Evolutionary conservation across 345 rosid genomes (phyloP), one percentile per base, ranked within the genome.

Genomic region (Brassica cretica): DNA sequence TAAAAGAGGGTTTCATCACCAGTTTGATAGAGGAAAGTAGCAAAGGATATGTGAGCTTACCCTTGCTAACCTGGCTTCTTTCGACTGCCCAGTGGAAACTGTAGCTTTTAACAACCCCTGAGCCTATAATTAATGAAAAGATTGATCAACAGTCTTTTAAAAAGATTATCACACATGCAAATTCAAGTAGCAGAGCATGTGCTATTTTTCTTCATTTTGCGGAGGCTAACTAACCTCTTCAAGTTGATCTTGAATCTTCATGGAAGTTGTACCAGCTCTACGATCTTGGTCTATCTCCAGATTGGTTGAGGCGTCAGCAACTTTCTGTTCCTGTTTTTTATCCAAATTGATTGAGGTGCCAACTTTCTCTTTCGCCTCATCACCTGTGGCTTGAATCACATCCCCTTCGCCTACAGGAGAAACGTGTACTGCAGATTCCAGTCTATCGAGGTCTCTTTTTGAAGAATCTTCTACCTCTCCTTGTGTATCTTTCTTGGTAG

Each of bases 61-160:
- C 92, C 95, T 92, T 72, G 98, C 93, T 84, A 96, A 79, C 77
- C 99, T 88, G 66, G 99, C 98, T 85, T 96, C 99, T 83, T 96
- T 96, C 68, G 99, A 96, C 84, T 88, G 94, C 71, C 98, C 99
- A 68, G 91, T 88, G 74, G 98, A 82, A 81, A 81, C 79, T 66
- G 98, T 81, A 80, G 87, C 88, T 86, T 96, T 90, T 66, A 96
- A 90, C 80, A 96, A 85, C 70, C 94, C 92, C 82, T 96, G 97
- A 87, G 99, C 99, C 98, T 93, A 87, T 60, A 83, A 81, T 72
- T 84, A 85, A 70, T 25, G 72, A 62, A 78, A 53, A 33, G 66
- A 62, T 67, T 66, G 76, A 72, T 78, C 67, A 78, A 58, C 41
- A 82, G 61, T 44, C 24, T 44, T 32, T 49, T 27, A 67, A 71